phyloP scores from a whole-genome alignment of 1,284 basidiomycete species.

The Ceratobasidium sp. region DNA sequence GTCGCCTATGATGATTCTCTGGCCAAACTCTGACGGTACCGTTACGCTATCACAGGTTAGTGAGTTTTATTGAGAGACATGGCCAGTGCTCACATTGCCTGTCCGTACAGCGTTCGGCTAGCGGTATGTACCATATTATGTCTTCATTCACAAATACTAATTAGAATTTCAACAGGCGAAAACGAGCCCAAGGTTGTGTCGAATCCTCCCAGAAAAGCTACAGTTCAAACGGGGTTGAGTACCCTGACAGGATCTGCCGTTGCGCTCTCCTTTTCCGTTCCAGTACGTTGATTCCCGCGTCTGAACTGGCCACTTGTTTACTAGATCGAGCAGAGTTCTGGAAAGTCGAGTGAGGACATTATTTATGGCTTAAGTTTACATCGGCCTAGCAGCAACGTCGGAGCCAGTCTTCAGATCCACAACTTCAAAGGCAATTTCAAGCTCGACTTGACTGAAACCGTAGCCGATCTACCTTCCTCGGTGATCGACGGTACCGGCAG shows the following conservation, averaged over 20 bases:
- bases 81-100: background rate
- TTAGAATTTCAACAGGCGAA: conserved; percentile 5
- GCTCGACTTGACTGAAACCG: conserved; percentile 12
- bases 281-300: background rate
- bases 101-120: background rate
- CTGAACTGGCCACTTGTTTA: background rate
- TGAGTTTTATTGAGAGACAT: background rate
- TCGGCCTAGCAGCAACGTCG: background rate
- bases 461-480: background rate
- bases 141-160: background rate
- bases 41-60: conserved; percentile 51
- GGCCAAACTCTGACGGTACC: conserved; percentile 53
- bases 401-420: background rate
- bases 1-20: conserved; percentile 52
- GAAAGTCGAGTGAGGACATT: conserved; percentile 23
- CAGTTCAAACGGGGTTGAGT: conserved; percentile 10
- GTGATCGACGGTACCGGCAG: background rate
- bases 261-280: conserved; percentile 35
- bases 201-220: conserved; percentile 32
- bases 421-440: background rate
- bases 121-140: too few relatives aligned
- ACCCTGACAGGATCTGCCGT: background rate
- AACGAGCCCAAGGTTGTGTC: conserved; percentile 27
- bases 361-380: conserved; percentile 15
- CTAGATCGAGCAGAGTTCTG: conserved; percentile 15